Conservation (phyloP, 495 filamentous ascomycete species). For the Lindgomyces ingoldianus region DNA sequence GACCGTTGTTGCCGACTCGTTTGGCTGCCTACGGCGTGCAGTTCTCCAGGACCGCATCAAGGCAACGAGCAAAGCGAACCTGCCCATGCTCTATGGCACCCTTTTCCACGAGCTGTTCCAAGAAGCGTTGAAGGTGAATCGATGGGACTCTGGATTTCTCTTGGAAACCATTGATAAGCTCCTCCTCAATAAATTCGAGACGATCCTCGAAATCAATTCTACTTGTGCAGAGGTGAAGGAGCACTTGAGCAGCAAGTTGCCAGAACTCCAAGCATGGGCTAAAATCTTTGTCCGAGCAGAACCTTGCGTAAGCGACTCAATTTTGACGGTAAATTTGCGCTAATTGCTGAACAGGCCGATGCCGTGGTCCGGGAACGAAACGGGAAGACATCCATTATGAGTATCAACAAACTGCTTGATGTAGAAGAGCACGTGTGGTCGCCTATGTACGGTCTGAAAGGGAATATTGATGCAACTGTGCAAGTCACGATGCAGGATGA, state of each 20-base stretch:
- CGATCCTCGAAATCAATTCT: conserved; percentile 80
- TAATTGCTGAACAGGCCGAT: conserved; percentile 52
- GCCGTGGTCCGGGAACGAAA: conserved; percentile 79
- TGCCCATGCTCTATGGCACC: conserved; percentile 81
- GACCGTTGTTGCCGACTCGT: conserved; percentile 90
- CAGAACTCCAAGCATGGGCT: conserved; percentile 79
- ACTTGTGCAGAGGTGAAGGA: conserved; percentile 68
- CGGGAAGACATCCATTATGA: conserved; percentile 70
- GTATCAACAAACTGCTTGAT: conserved; percentile 88
- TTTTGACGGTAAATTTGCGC: background rate
- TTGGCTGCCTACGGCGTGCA: conserved; percentile 82
- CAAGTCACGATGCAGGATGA: conserved; percentile 79
- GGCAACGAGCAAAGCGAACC: conserved; percentile 72
- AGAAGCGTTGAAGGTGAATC: conserved; percentile 78
- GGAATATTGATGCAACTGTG: conserved; percentile 97
- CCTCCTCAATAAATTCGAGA: conserved; percentile 72
- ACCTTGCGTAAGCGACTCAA: conserved; percentile 61
- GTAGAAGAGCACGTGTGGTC: conserved; percentile 98
- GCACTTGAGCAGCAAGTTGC: conserved; percentile 76
- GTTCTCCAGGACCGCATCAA: conserved; percentile 94
- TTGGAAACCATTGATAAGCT: conserved; percentile 62
- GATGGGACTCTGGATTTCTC: conserved; percentile 73
- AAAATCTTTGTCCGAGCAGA: conserved; percentile 69
- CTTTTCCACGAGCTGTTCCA: conserved; percentile 95
- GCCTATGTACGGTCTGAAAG: conserved; percentile 93